Percentiles rank a stretch among this genome's conserved stretches.
Conservation (phyloP, 495 filamentous ascomycete genomes). For the Penicillium daleae region DNA sequence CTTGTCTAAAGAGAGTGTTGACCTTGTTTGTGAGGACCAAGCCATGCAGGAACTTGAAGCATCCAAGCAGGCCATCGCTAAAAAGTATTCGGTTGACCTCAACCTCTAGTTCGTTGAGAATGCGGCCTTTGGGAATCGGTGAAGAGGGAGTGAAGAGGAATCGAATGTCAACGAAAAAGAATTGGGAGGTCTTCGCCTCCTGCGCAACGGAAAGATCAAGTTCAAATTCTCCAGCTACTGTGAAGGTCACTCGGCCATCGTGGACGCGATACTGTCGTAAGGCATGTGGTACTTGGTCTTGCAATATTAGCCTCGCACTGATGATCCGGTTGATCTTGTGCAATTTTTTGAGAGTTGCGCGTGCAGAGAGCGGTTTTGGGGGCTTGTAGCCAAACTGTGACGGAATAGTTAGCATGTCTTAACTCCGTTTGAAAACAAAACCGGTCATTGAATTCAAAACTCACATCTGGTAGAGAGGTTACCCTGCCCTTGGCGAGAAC, state of each 20-base stretch:
- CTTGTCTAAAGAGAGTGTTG: conserved; percentile 75
- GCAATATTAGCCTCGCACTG: conserved; percentile 74
- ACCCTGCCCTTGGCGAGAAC: conserved; percentile 76
- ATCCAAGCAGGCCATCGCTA: conserved; percentile 69
- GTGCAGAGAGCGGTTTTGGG: conserved; percentile 67
- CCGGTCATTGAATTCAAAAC: conserved; percentile 27
- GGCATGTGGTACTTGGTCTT: conserved; percentile 71
- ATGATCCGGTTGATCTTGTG: conserved; percentile 82
- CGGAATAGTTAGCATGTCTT: not conserved
- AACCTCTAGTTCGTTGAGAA: conserved; percentile 66
- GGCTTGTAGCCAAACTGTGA: conserved; percentile 73
- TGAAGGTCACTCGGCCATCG: conserved; percentile 85
- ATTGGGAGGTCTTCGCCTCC: conserved; percentile 77
- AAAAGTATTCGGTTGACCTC: conserved; percentile 70
- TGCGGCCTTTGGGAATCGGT: conserved; percentile 57
- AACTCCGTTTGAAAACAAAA: not conserved
- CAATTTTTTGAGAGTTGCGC: conserved; percentile 67
- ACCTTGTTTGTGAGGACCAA: conserved; percentile 88
- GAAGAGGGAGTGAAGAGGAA: conserved; percentile 76
- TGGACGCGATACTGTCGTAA: conserved; percentile 75
- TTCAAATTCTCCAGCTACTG: conserved; percentile 83
- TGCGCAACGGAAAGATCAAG: conserved; percentile 86
- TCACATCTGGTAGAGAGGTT: conserved; percentile 75
- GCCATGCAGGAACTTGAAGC: conserved; percentile 83
- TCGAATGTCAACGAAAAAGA: conserved; percentile 91